Base-by-base conservation (phyloP, 129 eudicot genomes). In the Lactuca saligna region DNA sequence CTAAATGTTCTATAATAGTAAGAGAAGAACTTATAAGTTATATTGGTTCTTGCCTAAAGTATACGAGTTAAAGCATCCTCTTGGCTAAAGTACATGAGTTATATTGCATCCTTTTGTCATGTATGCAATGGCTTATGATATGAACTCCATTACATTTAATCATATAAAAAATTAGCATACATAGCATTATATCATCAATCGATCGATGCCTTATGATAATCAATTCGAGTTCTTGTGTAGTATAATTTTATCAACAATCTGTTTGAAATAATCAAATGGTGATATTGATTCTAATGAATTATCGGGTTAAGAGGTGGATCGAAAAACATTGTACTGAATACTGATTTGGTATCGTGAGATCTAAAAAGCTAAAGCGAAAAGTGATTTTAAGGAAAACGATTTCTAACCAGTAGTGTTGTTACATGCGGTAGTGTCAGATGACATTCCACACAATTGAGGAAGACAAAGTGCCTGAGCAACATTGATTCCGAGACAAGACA, bases 391-490 rank as follows among this genome's bases (percentile, higher is more conserved):
- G 57, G 58, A 46, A 65, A 48, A 2, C 25, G 41, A 70, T 44
- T 29, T 11, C 48, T 11, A 5, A 9, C 2, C 31, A 5, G 3
- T 13, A 20, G 14, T 54, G 6, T n/a, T n/a, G n/a, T 64, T 34
- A 61, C 82, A 86, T 33, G 74, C 79, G 51, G 63, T 79, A 68
- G 29, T 38, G 35, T 83, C 84, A 25, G 70, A 65, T 14, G 88
- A 2, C 53, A 87, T 55, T 31, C 68, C 78, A 17, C 93, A 87
- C 41, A 32, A 14, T 3, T 8, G 34, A n/a, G 89, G 84, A 56
- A 87, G 80, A 31, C 12, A 25, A 31, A 83, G 68, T 15, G 93
- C 86, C 50, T 83, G 79, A 1, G 78, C 42, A 55, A 81, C 57
- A 70, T 83, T 75, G 58, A 83, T 61, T 8, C 79, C 82, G 3